phyloP scores from a whole-genome alignment of 2,329 filamentous ascomycete genomes.

The Chaetomium olivaceum region DNA sequence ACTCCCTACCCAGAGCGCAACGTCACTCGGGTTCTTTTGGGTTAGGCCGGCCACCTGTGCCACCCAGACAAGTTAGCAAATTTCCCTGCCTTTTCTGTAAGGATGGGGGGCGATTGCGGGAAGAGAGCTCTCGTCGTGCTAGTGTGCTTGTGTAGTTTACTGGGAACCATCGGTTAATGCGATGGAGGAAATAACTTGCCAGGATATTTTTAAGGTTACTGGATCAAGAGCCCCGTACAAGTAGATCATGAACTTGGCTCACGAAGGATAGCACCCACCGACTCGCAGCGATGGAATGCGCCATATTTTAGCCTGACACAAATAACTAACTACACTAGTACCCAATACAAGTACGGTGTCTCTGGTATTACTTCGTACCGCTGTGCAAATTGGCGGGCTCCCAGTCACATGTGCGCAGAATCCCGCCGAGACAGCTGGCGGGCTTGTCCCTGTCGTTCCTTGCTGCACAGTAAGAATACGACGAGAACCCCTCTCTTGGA shows the following conservation, averaged over 20 bases:
- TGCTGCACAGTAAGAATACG: background rate
- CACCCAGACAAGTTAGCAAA: background rate
- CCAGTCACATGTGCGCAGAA: background rate
- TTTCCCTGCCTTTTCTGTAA: background rate
- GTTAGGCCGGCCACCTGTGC: background rate
- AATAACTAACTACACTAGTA: too few species aligned
- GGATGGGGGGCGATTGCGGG: background rate
- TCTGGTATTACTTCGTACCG: background rate
- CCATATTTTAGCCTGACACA: background rate
- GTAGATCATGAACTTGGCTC: background rate
- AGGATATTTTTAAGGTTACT: background rate
- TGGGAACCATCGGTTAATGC: too few species aligned
- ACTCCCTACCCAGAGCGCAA: background rate
- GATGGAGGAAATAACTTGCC: background rate
- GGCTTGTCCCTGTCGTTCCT: background rate
- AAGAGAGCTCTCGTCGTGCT: too few species aligned
- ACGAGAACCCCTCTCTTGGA: background rate
- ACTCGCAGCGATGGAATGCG: background rate
- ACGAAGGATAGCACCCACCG: background rate
- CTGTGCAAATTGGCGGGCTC: background rate
- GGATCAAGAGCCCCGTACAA: background rate
- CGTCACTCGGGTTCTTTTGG: background rate
- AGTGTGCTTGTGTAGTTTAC: too few species aligned
- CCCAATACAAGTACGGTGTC: background rate
- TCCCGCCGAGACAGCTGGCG: constrained; percentile 10